A percentile compares a stretch with the other conserved stretches of the same genome.
These are phyloP conservation scores for Leavenworthia alabamica DNA, from an alignment of 345 rosid genomes.

Conservation along the genomic window DNA sequence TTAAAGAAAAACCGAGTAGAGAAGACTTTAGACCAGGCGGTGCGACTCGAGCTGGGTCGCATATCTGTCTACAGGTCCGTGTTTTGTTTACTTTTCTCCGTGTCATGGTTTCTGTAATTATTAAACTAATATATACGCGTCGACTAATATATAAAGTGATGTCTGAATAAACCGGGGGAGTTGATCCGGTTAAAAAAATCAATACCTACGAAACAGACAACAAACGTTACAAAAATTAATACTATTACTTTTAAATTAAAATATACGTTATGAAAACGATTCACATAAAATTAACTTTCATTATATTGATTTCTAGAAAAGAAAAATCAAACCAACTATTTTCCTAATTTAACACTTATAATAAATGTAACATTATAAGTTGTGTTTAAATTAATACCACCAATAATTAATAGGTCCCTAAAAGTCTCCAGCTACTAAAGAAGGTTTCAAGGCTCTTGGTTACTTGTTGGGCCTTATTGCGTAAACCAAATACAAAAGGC, in stretches of 20 bases:
- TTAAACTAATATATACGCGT: neutral
- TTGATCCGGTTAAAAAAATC: too few species aligned
- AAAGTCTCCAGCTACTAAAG: neutral
- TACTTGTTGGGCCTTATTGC: too few species aligned
- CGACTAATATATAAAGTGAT: neutral
- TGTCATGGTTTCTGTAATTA: slow-evolving; percentile 3
- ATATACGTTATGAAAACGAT: neutral
- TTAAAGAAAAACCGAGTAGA: slow-evolving; percentile 3
- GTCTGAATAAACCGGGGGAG: neutral
- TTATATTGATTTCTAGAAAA: neutral
- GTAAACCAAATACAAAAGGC: too few species aligned
- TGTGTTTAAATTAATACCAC: too few species aligned
- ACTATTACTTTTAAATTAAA: neutral
- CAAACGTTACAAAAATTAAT: too few species aligned
- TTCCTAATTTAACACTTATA: too few species aligned
- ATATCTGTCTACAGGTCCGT: slow-evolving; percentile 17
- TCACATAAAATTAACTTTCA: neutral
- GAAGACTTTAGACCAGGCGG: slow-evolving; percentile 25
- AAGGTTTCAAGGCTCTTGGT: neutral
- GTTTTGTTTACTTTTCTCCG: slow-evolving; percentile 33
- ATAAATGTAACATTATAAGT: too few species aligned
- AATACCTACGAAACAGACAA: too few species aligned
- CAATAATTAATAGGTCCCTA: neutral
- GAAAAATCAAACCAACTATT: neutral
- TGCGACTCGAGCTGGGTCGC: slow-evolving; percentile 18